Evolutionary conservation across 306 rosid species (phyloP).

Genomic region (Hylodesmum podocarpum): DNA sequence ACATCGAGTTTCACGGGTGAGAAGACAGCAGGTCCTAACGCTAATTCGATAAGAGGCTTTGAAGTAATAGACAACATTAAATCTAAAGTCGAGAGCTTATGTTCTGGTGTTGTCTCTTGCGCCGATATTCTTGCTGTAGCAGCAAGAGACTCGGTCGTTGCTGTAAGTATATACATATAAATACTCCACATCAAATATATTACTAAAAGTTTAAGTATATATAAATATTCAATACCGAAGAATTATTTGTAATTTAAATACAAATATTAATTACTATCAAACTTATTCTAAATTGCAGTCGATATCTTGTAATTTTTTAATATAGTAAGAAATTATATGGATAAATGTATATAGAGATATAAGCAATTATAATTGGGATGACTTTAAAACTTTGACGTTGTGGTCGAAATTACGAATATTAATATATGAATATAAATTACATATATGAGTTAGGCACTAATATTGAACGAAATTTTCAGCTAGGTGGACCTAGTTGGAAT

Average conservation of each 20-base stretch:
- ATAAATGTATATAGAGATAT: too few relatives aligned
- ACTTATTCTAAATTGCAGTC: too few relatives aligned
- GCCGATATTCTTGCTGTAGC: conserved; percentile 66
- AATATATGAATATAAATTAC: not conserved
- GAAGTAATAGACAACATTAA: conserved; percentile 61
- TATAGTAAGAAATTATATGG: too few relatives aligned
- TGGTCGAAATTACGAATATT: too few relatives aligned
- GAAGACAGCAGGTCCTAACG: conserved; percentile 53
- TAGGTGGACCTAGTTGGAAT: conserved; percentile 56
- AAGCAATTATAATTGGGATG: too few relatives aligned
- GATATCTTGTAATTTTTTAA: too few relatives aligned
- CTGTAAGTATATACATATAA: conserved; percentile 36
- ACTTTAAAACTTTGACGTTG: too few relatives aligned
- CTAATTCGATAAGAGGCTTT: conserved; percentile 53
- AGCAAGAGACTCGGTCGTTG: conserved; percentile 64
- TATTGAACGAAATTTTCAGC: conserved; percentile 33
- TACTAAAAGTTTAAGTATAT: too few relatives aligned
- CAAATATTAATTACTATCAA: too few relatives aligned
- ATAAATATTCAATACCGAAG: too few relatives aligned
- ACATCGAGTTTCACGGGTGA: conserved; percentile 68
- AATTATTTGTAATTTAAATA: too few relatives aligned
- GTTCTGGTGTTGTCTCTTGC: conserved; percentile 62
- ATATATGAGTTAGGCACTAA: not conserved
- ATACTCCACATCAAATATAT: not conserved
- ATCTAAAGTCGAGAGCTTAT: conserved; percentile 43